Evolutionary conservation across 169 alveolate species (phyloP), one percentile per base, ranked within the genome.

Genomic region (Eimeria acervulina): DNA sequence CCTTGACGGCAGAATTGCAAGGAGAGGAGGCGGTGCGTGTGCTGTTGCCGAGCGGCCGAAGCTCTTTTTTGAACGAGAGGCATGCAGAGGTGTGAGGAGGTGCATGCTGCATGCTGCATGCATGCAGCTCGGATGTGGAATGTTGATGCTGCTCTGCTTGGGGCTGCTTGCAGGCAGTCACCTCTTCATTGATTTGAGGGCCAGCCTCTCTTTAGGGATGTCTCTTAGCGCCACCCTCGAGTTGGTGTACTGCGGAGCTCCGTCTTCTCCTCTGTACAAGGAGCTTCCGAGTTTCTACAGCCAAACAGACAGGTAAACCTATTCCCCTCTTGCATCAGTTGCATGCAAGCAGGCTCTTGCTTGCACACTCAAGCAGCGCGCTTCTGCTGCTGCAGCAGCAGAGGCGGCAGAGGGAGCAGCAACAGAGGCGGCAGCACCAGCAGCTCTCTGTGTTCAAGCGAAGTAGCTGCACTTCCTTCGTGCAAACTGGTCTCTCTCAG

Each of bases 171-270:
- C 70, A 28, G 94, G 94, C 33, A 38, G 85, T 55, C 70, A 19
- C 70, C 70, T 88, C 66, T n/a, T 68, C 33, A n/a, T 88, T 23
- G 72, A 66, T 26, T 28, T 66, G 23, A 23, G 61, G 33, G 63
- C 94, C 52, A 70, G 47, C 85, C 70, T 88, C 72, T 63, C 94
- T 17, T 40, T 88, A 38, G 94, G 94, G 85, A 88, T 88, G 94
- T 44, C 85, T 12, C 70, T 88, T 19, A 19, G 31, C 21, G 84
- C 87, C 44, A 21, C 68, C 8, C 44, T 88, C 21, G 84, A 68
- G 31, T 28, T 88, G 47, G 85, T 63, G 44, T 88, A 63, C 85
- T 88, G 94, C 51, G 94, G 94, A 12, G 51, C 85, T 26, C 94
- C 94, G n/a, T n/a, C n/a, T 47, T 15, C 70, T 19, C 70, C 90